These are phyloP conservation scores for Annulohypoxylon stygium DNA, from an alignment of 495 filamentous ascomycete species.

Conservation along the genomic window DNA sequence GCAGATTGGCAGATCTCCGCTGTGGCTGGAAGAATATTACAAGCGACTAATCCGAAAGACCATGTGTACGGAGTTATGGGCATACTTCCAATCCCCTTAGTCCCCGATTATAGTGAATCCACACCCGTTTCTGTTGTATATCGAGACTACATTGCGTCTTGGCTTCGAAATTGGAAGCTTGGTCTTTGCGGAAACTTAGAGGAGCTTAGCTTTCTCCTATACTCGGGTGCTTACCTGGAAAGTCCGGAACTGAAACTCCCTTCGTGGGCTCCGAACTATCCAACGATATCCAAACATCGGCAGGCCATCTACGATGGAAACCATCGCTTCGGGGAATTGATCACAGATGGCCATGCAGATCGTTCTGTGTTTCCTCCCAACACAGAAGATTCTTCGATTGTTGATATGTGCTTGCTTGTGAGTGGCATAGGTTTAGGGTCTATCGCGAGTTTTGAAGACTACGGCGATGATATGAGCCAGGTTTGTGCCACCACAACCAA, in stretches of 20 bases:
- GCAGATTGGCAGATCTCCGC: slow-evolving; percentile 1
- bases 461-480: slow-evolving; percentile 11
- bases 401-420: slow-evolving; percentile 2
- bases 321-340: neutral
- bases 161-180: neutral
- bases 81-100: neutral
- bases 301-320: neutral
- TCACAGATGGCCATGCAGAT: slow-evolving; percentile 7
- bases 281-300: neutral
- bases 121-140: neutral
- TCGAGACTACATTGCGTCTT: neutral
- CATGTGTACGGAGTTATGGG: slow-evolving; percentile 12
- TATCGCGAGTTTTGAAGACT: slow-evolving; percentile 1
- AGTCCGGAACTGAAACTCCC: neutral
- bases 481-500: neutral
- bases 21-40: neutral
- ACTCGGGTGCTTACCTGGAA: slow-evolving; percentile 8
- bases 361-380: neutral
- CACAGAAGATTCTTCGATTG: neutral
- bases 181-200: neutral
- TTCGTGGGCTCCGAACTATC: slow-evolving; percentile 6
- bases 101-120: slow-evolving; percentile 5
- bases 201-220: slow-evolving; percentile 4
- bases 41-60: slow-evolving; percentile 13
- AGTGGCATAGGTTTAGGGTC: neutral